Percentiles rank a stretch among this genome's conserved stretches.
phyloP scores from a whole-genome alignment of 2,329 filamentous ascomycete genomes.

The Alternaria triticimaculans region DNA sequence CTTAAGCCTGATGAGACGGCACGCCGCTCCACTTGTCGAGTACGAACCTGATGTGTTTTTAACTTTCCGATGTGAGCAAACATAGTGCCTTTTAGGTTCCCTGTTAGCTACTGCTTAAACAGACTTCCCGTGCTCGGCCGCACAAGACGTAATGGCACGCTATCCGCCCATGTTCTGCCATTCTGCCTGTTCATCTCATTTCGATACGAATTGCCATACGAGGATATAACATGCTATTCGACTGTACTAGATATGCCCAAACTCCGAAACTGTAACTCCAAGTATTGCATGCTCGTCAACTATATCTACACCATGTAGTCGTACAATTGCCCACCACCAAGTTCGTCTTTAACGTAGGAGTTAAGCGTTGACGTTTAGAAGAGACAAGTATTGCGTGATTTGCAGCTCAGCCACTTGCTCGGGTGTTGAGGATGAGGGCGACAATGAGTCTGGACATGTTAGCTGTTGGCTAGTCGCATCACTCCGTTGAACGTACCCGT shows the following conservation, averaged over 20 bases:
- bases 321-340: conserved; percentile 29
- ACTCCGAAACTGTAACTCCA: conserved; percentile 21
- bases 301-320: conserved; percentile 36
- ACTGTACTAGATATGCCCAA: conserved; percentile 13
- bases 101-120: not conserved
- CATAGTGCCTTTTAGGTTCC: not conserved
- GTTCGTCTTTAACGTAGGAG: not conserved
- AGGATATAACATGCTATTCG: not conserved
- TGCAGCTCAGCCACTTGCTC: conserved; percentile 65
- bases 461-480: conserved; percentile 9
- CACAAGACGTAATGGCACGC: not conserved
- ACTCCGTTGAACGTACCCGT: conserved; percentile 70
- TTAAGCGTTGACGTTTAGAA: not conserved
- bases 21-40: not conserved
- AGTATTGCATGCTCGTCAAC: conserved; percentile 28
- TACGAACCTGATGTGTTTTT: not conserved
- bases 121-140: not conserved
- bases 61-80: not conserved
- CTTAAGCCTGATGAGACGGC: conserved; percentile 4
- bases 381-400: not conserved
- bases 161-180: not conserved
- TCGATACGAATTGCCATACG: conserved; percentile 1
- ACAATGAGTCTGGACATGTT: conserved; percentile 75
- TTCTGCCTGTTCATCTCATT: not conserved
- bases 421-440: conserved; percentile 90